phyloP scores from a whole-genome alignment of 768 basidiomycete species.

The Mycena leptocephala region DNA sequence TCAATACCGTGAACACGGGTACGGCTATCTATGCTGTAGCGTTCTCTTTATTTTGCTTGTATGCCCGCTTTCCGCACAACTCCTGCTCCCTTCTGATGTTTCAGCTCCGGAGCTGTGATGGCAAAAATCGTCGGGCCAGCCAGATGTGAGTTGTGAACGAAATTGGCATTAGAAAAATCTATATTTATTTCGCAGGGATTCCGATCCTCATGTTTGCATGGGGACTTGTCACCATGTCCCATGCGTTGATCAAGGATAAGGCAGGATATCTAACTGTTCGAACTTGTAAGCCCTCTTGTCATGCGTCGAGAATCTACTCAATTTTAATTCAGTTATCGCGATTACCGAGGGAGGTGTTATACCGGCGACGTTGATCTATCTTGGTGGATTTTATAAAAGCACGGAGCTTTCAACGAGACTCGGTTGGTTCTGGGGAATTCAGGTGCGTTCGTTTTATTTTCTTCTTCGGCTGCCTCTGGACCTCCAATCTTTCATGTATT shows the following conservation, averaged over 20 bases:
- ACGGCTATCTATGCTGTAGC: conserved; percentile 54
- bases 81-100: not conserved
- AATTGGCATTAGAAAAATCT: not conserved
- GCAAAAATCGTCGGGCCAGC: conserved; percentile 58
- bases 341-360: conserved; percentile 61
- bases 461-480: not conserved
- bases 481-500: not conserved
- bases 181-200: conserved; percentile 46
- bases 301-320: not conserved
- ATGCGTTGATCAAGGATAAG: conserved; percentile 53
- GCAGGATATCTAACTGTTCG: conserved; percentile 56
- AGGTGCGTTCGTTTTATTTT: conserved; percentile 25
- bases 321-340: conserved; percentile 50
- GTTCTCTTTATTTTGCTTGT: conserved; percentile 53
- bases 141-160: conserved; percentile 45
- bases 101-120: conserved; percentile 52
- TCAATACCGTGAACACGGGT: conserved; percentile 56
- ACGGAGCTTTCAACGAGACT: conserved; percentile 60
- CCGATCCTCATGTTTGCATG: conserved; percentile 58
- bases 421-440: conserved; percentile 62
- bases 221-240: conserved; percentile 56
- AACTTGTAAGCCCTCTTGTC: conserved; percentile 43
- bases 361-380: conserved; percentile 59
- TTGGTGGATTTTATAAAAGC: conserved; percentile 60
- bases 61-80: not conserved